A percentile compares a stretch with the other conserved stretches of the same genome.
Conservation (phyloP, 2,329 filamentous ascomycete species). For the Leptosphaerulina australis region DNA sequence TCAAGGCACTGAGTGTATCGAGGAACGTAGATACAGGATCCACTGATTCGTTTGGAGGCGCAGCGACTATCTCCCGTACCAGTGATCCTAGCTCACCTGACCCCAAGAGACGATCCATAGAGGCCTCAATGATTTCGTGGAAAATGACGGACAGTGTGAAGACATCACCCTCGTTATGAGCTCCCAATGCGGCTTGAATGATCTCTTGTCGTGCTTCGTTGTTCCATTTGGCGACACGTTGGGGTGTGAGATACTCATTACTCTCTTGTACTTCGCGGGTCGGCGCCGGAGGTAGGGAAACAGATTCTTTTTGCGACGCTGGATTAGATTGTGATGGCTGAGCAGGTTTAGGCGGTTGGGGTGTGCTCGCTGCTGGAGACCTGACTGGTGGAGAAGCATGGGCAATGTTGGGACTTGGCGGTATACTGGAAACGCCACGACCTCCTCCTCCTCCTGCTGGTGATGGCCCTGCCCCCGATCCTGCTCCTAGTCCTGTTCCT, state of each 20-base stretch:
- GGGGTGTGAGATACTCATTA: slow-evolving; percentile 78
- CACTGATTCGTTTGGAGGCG: slow-evolving; percentile 54
- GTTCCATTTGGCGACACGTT: slow-evolving; percentile 70
- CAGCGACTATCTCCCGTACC: slow-evolving; percentile 74
- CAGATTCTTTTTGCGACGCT: slow-evolving; percentile 47
- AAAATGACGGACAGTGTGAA: slow-evolving; percentile 74
- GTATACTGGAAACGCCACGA: slow-evolving; percentile 38
- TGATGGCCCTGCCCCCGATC: no score
- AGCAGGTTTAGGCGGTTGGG: slow-evolving; percentile 24
- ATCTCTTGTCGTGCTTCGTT: slow-evolving; percentile 70
- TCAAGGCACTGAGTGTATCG: slow-evolving; percentile 79
- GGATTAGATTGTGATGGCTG: slow-evolving; percentile 28
- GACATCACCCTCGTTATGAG: slow-evolving; percentile 70
- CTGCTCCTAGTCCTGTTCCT: slow-evolving; percentile 32
- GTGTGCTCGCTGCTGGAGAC: slow-evolving; percentile 35
- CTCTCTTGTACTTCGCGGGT: slow-evolving; percentile 57
- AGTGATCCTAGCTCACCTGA: slow-evolving; percentile 72
- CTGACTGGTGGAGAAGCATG: slow-evolving; percentile 43
- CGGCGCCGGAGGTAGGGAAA: slow-evolving; percentile 14
- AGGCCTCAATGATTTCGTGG: slow-evolving; percentile 82
- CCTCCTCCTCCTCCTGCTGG: slow-evolving; percentile 28
- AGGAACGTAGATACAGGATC: slow-evolving; percentile 70
- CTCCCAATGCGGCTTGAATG: slow-evolving; percentile 67
- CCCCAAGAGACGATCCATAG: slow-evolving; percentile 70
- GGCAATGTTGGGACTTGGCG: slow-evolving; percentile 38